phyloP scores from a whole-genome alignment of 73 alveolate species.

The Paramecium pentaurelia region DNA sequence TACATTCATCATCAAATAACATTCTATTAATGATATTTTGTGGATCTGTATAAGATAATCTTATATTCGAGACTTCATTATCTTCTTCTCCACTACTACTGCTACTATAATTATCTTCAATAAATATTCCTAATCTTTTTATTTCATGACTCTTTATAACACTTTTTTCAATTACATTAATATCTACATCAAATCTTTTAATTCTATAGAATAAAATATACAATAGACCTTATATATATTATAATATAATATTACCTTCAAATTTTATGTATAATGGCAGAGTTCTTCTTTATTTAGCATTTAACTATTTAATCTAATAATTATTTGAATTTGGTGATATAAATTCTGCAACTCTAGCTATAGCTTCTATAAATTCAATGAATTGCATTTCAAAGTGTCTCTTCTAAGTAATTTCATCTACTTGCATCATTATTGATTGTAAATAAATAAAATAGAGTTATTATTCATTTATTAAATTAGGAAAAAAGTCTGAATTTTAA shows the following conservation, averaged over 20 bases:
- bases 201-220: background rate
- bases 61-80: background rate
- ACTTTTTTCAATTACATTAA: slow-evolving; percentile 13
- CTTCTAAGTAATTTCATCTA: slow-evolving; percentile 71
- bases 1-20: slow-evolving; percentile 25
- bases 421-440: slow-evolving; percentile 78
- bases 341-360: slow-evolving; percentile 76
- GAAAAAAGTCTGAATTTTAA: slow-evolving; percentile 66
- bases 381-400: slow-evolving; percentile 73
- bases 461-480: slow-evolving; percentile 73
- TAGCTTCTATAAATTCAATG: slow-evolving; percentile 78
- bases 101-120: background rate
- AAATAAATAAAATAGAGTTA: slow-evolving; percentile 70
- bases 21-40: background rate
- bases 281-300: slow-evolving; percentile 27
- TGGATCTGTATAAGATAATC: slow-evolving; percentile 18
- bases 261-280: background rate
- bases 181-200: background rate
- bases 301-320: background rate
- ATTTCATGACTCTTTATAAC: slow-evolving; percentile 10
- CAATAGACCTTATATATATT: background rate
- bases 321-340: slow-evolving; percentile 27
- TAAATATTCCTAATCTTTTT: slow-evolving; percentile 12
- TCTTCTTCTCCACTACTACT: background rate
- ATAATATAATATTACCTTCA: background rate